These are phyloP conservation scores for Ensete ventricosum DNA, from an alignment of 176 grass and related monocot genomes.

Conservation along the genomic window DNA sequence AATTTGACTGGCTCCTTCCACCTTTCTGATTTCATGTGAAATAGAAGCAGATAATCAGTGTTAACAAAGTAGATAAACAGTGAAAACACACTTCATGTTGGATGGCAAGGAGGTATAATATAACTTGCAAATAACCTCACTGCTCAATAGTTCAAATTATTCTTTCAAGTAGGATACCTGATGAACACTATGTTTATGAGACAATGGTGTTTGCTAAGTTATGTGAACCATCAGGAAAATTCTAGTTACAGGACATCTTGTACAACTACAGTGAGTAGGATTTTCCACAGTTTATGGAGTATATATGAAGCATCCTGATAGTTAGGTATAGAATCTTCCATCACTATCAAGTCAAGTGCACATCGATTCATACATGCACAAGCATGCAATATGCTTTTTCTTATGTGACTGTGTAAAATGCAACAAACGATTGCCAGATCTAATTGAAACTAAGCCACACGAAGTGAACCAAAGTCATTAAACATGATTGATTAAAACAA, in stretches of 20 bases:
- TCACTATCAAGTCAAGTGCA: background rate
- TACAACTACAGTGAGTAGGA: background rate
- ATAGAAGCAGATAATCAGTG: too few relatives aligned
- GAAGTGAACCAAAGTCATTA: background rate
- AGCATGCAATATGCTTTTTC: background rate
- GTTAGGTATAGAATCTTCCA: background rate
- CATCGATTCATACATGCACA: background rate
- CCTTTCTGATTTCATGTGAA: too few relatives aligned
- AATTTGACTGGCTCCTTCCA: too few relatives aligned
- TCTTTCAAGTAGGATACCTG: background rate
- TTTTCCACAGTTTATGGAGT: background rate
- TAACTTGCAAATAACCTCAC: background rate
- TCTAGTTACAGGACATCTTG: background rate
- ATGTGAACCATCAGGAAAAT: background rate
- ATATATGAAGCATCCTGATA: background rate
- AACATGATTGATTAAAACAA: background rate
- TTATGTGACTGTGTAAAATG: background rate
- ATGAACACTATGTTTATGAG: too few relatives aligned
- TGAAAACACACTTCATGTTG: too few relatives aligned
- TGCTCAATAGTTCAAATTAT: background rate
- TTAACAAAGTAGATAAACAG: too few relatives aligned
- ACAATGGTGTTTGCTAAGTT: background rate
- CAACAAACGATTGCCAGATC: background rate
- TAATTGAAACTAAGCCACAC: background rate
- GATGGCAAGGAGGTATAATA: background rate